These are phyloP conservation scores for Astragalus glycyphyllos DNA, from an alignment of 306 rosid genomes.

Conservation along the genomic window DNA sequence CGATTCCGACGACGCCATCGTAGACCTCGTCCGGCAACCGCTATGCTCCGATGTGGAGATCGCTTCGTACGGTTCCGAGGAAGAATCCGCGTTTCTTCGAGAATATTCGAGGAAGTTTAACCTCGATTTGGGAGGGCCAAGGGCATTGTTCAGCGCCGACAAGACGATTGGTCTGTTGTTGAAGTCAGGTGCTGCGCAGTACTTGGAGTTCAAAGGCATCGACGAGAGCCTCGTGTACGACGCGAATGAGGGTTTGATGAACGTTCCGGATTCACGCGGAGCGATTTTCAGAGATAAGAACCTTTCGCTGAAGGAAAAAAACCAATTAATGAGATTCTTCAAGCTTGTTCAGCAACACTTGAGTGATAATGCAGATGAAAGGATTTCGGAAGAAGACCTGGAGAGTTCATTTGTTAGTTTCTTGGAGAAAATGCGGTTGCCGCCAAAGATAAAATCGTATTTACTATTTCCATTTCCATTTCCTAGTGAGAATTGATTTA, in stretches of 20 bases:
- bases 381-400: conserved; percentile 77
- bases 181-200: conserved; percentile 67
- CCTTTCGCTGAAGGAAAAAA: conserved; percentile 74
- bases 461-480: conserved; percentile 53
- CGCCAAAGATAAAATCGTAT: conserved; percentile 88
- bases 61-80: conserved; percentile 44
- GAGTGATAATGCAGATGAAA: conserved; percentile 45
- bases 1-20: conserved; percentile 40
- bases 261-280: conserved; percentile 85
- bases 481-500: conserved; percentile 54
- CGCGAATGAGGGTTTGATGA: conserved; percentile 56
- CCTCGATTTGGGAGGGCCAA: conserved; percentile 80
- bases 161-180: conserved; percentile 59
- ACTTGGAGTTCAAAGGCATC: conserved; percentile 77
- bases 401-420: conserved; percentile 72
- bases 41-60: conserved; percentile 57
- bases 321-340: conserved; percentile 82
- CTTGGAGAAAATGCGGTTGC: conserved; percentile 74
- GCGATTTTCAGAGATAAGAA: conserved; percentile 86
- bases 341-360: conserved; percentile 87
- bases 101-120: conserved; percentile 67
- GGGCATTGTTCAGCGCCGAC: conserved; percentile 67
- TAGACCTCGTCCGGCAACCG: conserved; percentile 50
- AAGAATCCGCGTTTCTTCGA: conserved; percentile 34
- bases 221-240: conserved; percentile 68